Conservation (phyloP, 305 asterid species). For the Andrographis paniculata region DNA sequence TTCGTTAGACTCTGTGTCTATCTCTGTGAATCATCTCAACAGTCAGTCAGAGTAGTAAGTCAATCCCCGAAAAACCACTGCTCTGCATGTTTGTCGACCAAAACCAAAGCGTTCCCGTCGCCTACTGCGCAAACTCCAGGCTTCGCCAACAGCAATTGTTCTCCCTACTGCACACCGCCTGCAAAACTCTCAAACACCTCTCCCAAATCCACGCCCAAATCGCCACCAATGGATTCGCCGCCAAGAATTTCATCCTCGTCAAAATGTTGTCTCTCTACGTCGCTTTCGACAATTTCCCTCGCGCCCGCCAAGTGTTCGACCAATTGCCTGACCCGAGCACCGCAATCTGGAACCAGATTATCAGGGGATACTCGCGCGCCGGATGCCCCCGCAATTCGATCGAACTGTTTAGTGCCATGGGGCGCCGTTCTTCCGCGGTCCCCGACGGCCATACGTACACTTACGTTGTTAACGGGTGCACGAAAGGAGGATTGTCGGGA, state of each 20-base stretch:
- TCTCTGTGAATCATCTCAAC: no score
- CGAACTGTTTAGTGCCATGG: slow-evolving; percentile 38
- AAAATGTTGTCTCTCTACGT: slow-evolving; percentile 44
- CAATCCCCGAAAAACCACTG: no score
- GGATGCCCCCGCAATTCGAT: slow-evolving; percentile 35
- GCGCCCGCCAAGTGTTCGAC: slow-evolving; percentile 45
- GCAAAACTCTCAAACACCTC: slow-evolving; percentile 37
- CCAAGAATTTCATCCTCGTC: slow-evolving; percentile 58
- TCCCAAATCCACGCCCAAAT: slow-evolving; percentile 57
- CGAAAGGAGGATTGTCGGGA: slow-evolving; percentile 37
- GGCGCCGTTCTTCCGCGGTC: slow-evolving; percentile 22
- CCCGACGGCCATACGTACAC: slow-evolving; percentile 68
- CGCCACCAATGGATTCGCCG: slow-evolving; percentile 39
- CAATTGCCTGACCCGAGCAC: slow-evolving; percentile 46
- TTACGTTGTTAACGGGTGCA: slow-evolving; percentile 48
- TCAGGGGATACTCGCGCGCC: slow-evolving; percentile 32
- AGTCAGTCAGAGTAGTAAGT: no score
- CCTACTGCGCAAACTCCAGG: slow-evolving; percentile 27
- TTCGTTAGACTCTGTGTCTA: no score
- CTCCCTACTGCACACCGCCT: slow-evolving; percentile 34
- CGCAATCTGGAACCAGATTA: slow-evolving; percentile 65
- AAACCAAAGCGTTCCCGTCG: slow-evolving; percentile 30
- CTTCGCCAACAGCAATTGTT: slow-evolving; percentile 45
- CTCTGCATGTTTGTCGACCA: no score
- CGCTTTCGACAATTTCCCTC: slow-evolving; percentile 26